These are phyloP conservation scores for Metschnikowia gelsemii DNA, from an alignment of 805 yeast genomes.

Conservation along the genomic window DNA sequence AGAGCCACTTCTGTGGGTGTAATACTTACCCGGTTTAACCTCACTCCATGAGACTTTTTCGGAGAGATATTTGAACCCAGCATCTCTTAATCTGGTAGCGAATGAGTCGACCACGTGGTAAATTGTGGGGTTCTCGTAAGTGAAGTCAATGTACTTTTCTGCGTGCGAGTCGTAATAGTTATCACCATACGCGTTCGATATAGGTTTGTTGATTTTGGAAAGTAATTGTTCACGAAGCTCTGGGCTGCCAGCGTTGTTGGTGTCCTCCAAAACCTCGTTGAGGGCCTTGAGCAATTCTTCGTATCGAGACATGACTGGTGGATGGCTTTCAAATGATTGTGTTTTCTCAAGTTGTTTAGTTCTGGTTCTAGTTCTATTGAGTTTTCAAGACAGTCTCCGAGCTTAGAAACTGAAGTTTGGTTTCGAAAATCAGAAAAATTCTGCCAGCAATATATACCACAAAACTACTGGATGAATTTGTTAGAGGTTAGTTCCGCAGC, in stretches of 20 bases:
- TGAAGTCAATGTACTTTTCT: constrained; percentile 66
- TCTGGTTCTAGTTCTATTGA: neutral
- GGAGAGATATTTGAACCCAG: constrained; percentile 64
- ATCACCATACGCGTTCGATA: constrained; percentile 16
- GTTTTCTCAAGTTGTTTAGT: neutral
- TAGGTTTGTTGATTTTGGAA: constrained; percentile 8
- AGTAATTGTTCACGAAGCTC: constrained; percentile 13
- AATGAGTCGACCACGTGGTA: constrained; percentile 66
- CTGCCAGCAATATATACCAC: too few relatives aligned
- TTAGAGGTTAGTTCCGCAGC: neutral
- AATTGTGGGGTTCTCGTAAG: constrained; percentile 70
- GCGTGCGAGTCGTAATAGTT: constrained; percentile 27
- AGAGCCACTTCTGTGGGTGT: constrained; percentile 67
- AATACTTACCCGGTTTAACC: constrained; percentile 56
- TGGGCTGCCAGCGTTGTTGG: constrained; percentile 8
- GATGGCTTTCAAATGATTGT: neutral
- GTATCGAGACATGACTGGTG: constrained; percentile 11
- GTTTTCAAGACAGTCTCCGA: too few relatives aligned
- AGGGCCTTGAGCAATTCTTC: constrained; percentile 17
- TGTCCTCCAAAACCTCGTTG: constrained; percentile 12
- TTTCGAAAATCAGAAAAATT: too few relatives aligned
- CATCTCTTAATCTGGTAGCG: constrained; percentile 45
- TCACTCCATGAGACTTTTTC: constrained; percentile 60
- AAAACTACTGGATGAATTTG: too few relatives aligned
- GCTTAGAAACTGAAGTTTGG: neutral